Base-by-base conservation (phyloP, 2,329 filamentous ascomycete species). In the Colletotrichum tabaci region DNA sequence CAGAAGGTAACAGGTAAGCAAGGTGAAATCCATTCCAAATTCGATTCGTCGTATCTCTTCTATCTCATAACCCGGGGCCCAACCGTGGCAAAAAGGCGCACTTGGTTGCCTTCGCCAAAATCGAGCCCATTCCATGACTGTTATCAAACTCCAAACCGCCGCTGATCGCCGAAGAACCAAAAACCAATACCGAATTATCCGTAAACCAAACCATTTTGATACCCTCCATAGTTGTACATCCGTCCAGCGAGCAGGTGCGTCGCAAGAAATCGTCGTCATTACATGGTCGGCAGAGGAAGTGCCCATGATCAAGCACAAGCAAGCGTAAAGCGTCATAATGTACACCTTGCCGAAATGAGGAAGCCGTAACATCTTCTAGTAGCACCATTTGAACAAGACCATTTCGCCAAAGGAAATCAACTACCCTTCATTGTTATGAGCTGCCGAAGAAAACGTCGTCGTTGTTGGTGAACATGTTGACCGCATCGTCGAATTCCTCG, bases 361-460 rank as follows among this genome's bases (percentile, higher is more conserved):
- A 66, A 72, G 69, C 47, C 69, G 42, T 72, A 18, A 64, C 52
- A 44, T 60, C 65, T 53, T 72, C 42, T 42, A 55, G 49, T 52
- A 55, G 46, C 9, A 38, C 46, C 21, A 66, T 63, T 57, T 44
- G 10, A 55, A 50, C 21, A 42, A 7, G 64, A 60, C 58, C 53
- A 13, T 63, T 44, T 47, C 66, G 60, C 65, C 58, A 35, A 56
- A 62, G 10, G 23, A 21, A 40, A 58, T 10, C 21, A 2, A 4
- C 16, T 16, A 10, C 30, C 56, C 61, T n/a, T 15, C n/a, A 7
- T 2, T 64, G 40, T 62, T 61, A 82, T 66, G 77, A 75, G 73
- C 74, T 82, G 62, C 84, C 82, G 75, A 88, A 89, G 75, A 89
- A 88, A 66, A 88, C 80, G 72, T 89, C 87, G 66, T 87, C 86